A percentile compares a stretch with the other conserved stretches of the same genome.
Evolutionary conservation across 2,329 filamentous ascomycete genomes (phyloP).

Genomic region (Nothomitra cinnamomea): DNA sequence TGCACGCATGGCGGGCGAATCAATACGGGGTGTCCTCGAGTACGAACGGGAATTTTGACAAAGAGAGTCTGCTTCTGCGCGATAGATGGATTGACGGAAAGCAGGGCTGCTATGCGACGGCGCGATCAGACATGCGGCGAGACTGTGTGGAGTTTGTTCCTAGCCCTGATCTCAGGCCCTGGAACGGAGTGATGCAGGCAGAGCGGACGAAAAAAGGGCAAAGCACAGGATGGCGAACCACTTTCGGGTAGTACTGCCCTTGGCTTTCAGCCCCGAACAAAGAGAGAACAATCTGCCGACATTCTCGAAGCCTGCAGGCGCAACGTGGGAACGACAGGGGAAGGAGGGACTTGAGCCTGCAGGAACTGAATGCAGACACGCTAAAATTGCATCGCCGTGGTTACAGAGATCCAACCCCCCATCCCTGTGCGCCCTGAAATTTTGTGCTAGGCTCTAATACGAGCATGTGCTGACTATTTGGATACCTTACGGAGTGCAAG

Average conservation of each 20-base stretch:
- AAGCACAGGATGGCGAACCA: background rate
- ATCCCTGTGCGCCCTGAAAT: too few relatives aligned
- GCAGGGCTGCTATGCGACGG: background rate
- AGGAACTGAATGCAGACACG: background rate
- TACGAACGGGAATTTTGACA: background rate
- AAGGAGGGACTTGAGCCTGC: background rate
- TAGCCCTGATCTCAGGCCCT: background rate
- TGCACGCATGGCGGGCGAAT: background rate
- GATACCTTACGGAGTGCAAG: too few relatives aligned
- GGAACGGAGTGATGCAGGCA: background rate
- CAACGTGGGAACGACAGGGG: too few relatives aligned
- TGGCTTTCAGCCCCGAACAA: background rate
- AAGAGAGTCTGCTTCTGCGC: background rate
- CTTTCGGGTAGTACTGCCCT: background rate
- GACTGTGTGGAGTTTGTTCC: background rate
- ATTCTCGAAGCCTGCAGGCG: slow-evolving; percentile 3
- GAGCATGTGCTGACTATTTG: too few relatives aligned
- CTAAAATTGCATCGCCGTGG: background rate
- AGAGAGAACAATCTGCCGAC: background rate
- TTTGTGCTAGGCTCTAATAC: too few relatives aligned
- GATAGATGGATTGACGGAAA: background rate
- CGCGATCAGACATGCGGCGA: background rate
- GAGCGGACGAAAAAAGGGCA: background rate
- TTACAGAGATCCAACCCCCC: too few relatives aligned
- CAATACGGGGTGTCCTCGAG: background rate